Percentiles rank a stretch among this genome's conserved stretches.
Conservation (phyloP, 2,329 filamentous ascomycete genomes). For the Calonectria pauciramosa region DNA sequence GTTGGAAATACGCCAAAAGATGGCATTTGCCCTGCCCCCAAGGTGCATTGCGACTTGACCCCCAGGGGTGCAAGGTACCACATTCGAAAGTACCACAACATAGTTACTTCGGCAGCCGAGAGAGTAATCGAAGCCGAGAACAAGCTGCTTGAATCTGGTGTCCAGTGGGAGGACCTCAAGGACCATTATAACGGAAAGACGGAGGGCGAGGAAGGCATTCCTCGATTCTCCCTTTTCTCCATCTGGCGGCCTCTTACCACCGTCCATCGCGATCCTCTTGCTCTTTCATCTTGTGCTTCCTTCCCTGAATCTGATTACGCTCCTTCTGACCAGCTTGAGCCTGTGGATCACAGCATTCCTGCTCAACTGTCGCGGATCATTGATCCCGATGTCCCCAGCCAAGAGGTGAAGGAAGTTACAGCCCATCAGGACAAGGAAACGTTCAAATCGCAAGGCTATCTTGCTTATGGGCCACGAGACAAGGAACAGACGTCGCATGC, state of each 20-base stretch:
- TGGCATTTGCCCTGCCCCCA: slow-evolving; percentile 14
- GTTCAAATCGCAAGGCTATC: not conserved
- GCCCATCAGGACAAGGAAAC: not conserved
- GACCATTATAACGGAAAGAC: not conserved
- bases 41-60: slow-evolving; percentile 20
- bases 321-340: not conserved
- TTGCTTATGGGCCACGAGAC: not conserved
- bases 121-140: not conserved
- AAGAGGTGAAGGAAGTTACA: not conserved
- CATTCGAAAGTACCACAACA: slow-evolving; percentile 18
- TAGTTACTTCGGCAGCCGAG: not conserved
- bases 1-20: not conserved
- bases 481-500: not conserved
- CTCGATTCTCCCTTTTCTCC: not conserved
- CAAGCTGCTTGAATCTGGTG: not conserved
- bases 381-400: not conserved
- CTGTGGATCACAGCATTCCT: not conserved
- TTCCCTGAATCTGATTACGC: not conserved
- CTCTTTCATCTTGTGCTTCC: not conserved
- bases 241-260: not conserved
- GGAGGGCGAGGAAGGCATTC: not conserved
- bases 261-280: not conserved
- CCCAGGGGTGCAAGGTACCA: slow-evolving; percentile 23
- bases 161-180: not conserved
- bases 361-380: not conserved